Evolutionary conservation across 2,329 filamentous ascomycete species (phyloP).

Genomic region (Botryosphaeria dothidea): DNA sequence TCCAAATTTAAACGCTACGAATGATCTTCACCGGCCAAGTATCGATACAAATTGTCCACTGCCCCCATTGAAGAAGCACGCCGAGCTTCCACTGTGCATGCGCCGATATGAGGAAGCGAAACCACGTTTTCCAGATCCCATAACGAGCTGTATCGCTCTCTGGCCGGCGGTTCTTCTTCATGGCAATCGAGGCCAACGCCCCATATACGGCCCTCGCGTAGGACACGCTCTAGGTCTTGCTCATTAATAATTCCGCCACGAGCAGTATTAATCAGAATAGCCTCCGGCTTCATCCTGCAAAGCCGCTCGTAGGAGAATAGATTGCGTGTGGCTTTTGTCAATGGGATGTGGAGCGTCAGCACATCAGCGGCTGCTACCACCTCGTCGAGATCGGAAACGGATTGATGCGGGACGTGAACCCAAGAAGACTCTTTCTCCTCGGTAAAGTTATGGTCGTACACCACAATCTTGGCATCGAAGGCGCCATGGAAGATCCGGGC

Average conservation of each 20-base stretch:
- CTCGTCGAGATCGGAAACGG: slow-evolving; percentile 26
- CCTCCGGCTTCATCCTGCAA: slow-evolving; percentile 41
- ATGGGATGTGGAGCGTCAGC: slow-evolving; percentile 28
- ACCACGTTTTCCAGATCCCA: slow-evolving; percentile 48
- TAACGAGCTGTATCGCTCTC: slow-evolving; percentile 41
- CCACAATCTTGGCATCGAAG: slow-evolving; percentile 45
- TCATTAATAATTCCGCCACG: slow-evolving; percentile 53
- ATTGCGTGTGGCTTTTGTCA: slow-evolving; percentile 28
- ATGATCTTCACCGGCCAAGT: not conserved
- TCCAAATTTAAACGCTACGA: too few species aligned
- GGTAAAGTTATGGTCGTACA: slow-evolving; percentile 43
- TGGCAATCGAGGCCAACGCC: slow-evolving; percentile 54
- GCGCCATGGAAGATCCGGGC: slow-evolving; percentile 28
- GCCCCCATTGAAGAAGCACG: slow-evolving; percentile 38
- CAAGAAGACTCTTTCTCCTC: slow-evolving; percentile 44
- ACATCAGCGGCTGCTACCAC: slow-evolving; percentile 24
- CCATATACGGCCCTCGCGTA: slow-evolving; percentile 44
- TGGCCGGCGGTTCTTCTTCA: slow-evolving; percentile 46
- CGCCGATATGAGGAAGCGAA: slow-evolving; percentile 53
- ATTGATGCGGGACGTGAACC: slow-evolving; percentile 23
- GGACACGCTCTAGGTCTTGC: slow-evolving; percentile 44
- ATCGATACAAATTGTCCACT: slow-evolving; percentile 30
- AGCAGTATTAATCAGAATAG: slow-evolving; percentile 49
- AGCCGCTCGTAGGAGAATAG: slow-evolving; percentile 40
- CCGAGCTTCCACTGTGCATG: slow-evolving; percentile 44